Base-by-base conservation (phyloP, 1,284 basidiomycete genomes). In the Trametes pubescens region DNA sequence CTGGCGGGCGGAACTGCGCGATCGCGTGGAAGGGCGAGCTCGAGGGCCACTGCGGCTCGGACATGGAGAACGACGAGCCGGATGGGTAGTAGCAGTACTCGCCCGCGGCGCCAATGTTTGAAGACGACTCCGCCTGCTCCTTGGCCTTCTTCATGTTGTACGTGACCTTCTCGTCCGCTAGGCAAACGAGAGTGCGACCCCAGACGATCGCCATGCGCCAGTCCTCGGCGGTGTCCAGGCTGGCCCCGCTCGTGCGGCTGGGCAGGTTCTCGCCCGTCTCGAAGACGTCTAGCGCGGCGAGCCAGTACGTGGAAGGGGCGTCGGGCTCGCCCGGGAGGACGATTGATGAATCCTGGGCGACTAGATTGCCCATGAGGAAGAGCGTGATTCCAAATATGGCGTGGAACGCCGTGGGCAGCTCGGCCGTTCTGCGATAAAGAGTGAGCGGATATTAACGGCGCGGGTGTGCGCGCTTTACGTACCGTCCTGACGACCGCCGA, bases 121-220 rank as follows among this genome's bases (percentile, higher is more conserved):
- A 16, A 16, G 64, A 58, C 14, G 64, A 47, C 32, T 43, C 35
- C 56, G 62, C 52, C 47, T 63, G 61, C 51, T 59, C 62, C 65
- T 62, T 57, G 43, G 69, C 65, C 58, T 61, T 29, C 52, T 60
- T 66, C 37, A 69, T 66, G 62, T 58, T 64, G 62, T 69, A 60
- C 32, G 64, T 65, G 49, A 75, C 62, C 70, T 78, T 74, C 46
- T 86, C 84, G 60, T 87, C 84, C 7, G 86, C 84, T 57, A 90
- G 75, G 57, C 79, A 81, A 58, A 89, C 82, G 51, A 89, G 78
- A 4, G 86, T 85, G 64, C 87, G 82, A 1, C 88, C 87, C 86
- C 86, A 88, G 51, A 84, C 78, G 65, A 89, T 79, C n/a, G 86
- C 83, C 82, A 88, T 85, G 32, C 84, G 80, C 87, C 87, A 90